Base-by-base conservation (phyloP, 179 eudicot species). In the Beta corolliflora region DNA sequence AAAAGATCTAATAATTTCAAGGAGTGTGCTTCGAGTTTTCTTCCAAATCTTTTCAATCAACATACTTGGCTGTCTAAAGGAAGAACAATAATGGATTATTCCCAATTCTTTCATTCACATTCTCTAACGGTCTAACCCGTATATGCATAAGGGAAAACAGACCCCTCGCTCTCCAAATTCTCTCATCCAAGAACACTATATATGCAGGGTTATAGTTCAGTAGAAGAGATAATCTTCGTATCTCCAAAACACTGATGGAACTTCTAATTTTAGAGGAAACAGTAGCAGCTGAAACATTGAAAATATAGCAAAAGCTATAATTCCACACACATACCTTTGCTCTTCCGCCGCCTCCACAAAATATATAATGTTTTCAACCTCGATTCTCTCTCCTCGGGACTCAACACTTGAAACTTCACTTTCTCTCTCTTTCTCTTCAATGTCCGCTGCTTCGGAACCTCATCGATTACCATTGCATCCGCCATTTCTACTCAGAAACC, bases 371-470 rank as follows among this genome's bases (percentile, higher is more conserved):
- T 23, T 25, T 65, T 75, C 41, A 90, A 65, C 68, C 84, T 88
- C 52, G 87, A 80, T 12, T 89, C 88, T 83, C 89, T 90, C 83
- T 91, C 97, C 79, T 89, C 91, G 3, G 71, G 21, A 3, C 83
- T 84, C 70, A 87, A 53, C 12, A 53, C 4, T 15, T 83, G 71
- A 9, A 55, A 9, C 59, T 65, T 23, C 59, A 16, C 77, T 84
- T 83, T 83, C 80, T 71, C 86, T 70, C 92, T 86, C 87, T 92
- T 93, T 82, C 93, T 15, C 72, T 68, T 68, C 13, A 41, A 79
- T 85, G 85, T 86, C 80, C 78, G 71, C 79, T 64, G 79, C 23
- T 71, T n/a, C 9, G 68, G 68, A 18, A 25, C 18, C 11, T 65
- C 88, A 19, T 87, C 89, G 56, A 86, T 76, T 12, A 68, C 79